Base-by-base conservation (phyloP, 1,284 basidiomycete species). In the Cerrena zonata region DNA sequence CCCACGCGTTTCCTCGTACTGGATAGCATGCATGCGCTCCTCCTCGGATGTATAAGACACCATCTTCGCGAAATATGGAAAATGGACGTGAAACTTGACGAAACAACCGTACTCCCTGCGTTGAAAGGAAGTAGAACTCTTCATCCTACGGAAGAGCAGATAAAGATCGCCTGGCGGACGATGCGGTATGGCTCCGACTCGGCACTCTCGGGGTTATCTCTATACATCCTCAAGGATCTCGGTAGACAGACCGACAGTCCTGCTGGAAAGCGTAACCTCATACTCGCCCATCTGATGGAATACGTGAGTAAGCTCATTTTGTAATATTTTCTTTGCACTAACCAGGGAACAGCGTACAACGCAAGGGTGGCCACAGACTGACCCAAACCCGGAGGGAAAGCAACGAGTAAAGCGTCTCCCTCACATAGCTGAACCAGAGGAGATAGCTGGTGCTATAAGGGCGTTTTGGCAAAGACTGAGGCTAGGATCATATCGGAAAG, bases 11-110 rank as follows among this genome's bases (percentile, higher is more conserved):
- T 61, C 49, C 56, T 61, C 0, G 55, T 68, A 5, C 55, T 74
- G 12, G 71, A 75, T 46, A 53, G 68, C 0, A 74, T 74, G 72
- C 73, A 75, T 49, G 25, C 7, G 5, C 37, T 52, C 15, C 26
- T 52, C 10, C 39, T 48, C 4, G 47, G 47, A 2, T 5, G 24
- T n/a, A 5, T 52, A 10, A n/a, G 25, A 39, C 7, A 12, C 30
- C 52, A 53, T 30, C 3, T 45, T 5, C 23, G 18, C 10, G 18
- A 19, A 13, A 5, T 42, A 24, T 42, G 41, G 41, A 22, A 22
- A 22, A 42, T 42, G 41, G 7, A 11, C 22, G 5, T 23, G 19
- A 42, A 11, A 22, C 5, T 42, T 7, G 23, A 11, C 5, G 21
- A 23, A 5, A 22, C 19, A 22, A 7, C 5, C 41, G 15, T 15